Conservation (phyloP, 768 basidiomycete species). For the Pisolithus tinctorius region DNA sequence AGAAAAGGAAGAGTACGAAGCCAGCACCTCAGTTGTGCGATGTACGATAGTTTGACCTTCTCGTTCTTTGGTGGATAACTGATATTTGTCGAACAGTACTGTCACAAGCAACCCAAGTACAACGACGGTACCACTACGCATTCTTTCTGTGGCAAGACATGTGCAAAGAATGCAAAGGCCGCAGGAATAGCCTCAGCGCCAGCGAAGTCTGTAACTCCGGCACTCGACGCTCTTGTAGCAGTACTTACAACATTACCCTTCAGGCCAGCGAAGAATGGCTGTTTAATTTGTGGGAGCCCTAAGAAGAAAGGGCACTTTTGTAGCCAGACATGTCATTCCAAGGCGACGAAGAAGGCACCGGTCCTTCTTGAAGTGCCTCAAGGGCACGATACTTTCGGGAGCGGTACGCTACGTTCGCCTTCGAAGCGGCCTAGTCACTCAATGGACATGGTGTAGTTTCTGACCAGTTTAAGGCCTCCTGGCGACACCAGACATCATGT, state of each 20-base stretch:
- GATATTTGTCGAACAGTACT: constrained; percentile 35
- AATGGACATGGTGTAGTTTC: constrained; percentile 34
- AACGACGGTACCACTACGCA: constrained; percentile 52
- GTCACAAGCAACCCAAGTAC: constrained; percentile 54
- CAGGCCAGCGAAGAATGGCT: constrained; percentile 38
- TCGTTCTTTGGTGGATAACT: not conserved
- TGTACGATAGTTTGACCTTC: constrained; percentile 28
- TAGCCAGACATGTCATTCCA: constrained; percentile 44
- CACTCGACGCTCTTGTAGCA: constrained; percentile 18
- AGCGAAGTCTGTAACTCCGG: constrained; percentile 26
- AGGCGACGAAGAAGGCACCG: constrained; percentile 49
- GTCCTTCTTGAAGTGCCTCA: constrained; percentile 53
- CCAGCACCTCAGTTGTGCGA: constrained; percentile 39
- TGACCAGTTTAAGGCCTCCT: constrained; percentile 63
- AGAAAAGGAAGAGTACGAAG: constrained; percentile 20
- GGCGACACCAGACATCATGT: constrained; percentile 55
- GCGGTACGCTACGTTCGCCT: constrained; percentile 36
- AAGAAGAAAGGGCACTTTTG: constrained; percentile 64
- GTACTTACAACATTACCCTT: constrained; percentile 25
- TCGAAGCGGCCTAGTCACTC: not conserved
- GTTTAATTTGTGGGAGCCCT: constrained; percentile 53
- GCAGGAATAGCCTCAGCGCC: constrained; percentile 13
- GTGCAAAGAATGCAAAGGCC: constrained; percentile 41
- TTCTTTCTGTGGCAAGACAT: constrained; percentile 58
- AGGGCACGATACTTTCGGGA: constrained; percentile 57